These are phyloP conservation scores for Linnemannia schmuckeri DNA, from an alignment of 192 early-diverging fungal species.

Conservation along the genomic window DNA sequence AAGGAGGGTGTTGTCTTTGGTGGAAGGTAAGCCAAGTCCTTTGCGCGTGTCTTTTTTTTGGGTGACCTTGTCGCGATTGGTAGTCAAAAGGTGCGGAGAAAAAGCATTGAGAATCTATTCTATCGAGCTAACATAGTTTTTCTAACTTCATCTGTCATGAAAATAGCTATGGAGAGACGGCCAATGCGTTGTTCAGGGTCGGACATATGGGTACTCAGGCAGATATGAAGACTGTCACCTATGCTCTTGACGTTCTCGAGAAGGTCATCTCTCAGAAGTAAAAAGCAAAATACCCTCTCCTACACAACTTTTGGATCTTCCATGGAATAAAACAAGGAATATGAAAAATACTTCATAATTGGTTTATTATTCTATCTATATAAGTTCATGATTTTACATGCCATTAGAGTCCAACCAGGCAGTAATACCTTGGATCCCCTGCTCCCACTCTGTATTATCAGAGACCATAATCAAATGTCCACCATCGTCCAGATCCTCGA, in stretches of 20 bases:
- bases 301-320: background rate
- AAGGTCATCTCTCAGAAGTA: slow-evolving; percentile 14
- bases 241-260: slow-evolving; percentile 43
- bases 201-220: slow-evolving; percentile 54
- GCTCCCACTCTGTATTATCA: slow-evolving; percentile 53
- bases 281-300: background rate
- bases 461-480: slow-evolving; percentile 56
- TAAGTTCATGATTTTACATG: slow-evolving; percentile 28
- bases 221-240: slow-evolving; percentile 23
- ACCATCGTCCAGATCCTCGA: slow-evolving; percentile 44
- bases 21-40: slow-evolving; percentile 35
- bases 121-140: background rate
- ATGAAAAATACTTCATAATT: background rate
- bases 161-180: slow-evolving; percentile 42
- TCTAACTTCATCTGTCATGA: background rate
- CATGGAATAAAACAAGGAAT: background rate
- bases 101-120: background rate
- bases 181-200: slow-evolving; percentile 48
- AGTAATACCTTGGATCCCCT: slow-evolving; percentile 51
- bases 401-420: slow-evolving; percentile 55
- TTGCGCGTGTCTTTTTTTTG: background rate
- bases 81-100: background rate
- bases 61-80: background rate
- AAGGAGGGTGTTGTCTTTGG: slow-evolving; percentile 50
- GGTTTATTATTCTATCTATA: background rate